Percentiles rank a stretch among this genome's conserved stretches.
Evolutionary conservation across 2,329 filamentous ascomycete genomes (phyloP).

Genomic region (Cytospora leucostoma): DNA sequence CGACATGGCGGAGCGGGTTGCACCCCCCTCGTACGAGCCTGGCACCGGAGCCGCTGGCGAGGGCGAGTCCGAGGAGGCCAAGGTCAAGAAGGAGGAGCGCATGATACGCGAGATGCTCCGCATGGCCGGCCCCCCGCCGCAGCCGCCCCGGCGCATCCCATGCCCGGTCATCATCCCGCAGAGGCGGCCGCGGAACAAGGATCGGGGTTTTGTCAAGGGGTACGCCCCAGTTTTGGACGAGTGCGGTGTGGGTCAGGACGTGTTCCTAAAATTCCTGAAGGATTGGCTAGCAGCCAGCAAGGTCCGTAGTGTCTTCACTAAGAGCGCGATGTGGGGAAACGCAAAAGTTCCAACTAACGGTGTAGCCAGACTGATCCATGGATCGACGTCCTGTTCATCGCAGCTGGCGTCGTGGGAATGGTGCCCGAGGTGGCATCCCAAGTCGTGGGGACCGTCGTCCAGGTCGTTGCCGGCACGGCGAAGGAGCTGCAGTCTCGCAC

Average conservation of each 20-base stretch:
- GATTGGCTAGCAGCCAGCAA: constrained; percentile 34
- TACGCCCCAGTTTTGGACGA: constrained; percentile 41
- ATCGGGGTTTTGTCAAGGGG: constrained; percentile 42
- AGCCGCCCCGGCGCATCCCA: constrained; percentile 28
- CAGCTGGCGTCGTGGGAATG: constrained; percentile 31
- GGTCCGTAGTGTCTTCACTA: constrained; percentile 9
- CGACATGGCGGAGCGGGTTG: constrained; percentile 30
- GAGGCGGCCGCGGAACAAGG: constrained; percentile 38
- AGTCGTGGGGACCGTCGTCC: constrained; percentile 32
- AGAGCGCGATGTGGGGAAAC: too few species aligned
- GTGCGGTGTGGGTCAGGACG: constrained; percentile 39
- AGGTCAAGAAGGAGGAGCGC: constrained; percentile 28
- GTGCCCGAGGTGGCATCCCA: constrained; percentile 38
- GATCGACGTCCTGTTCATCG: constrained; percentile 32
- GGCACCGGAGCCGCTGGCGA: neutral
- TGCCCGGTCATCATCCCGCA: constrained; percentile 44
- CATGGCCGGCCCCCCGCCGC: constrained; percentile 30
- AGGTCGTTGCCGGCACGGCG: constrained; percentile 33
- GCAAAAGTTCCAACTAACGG: neutral
- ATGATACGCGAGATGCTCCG: constrained; percentile 30
- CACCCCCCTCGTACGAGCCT: constrained; percentile 26
- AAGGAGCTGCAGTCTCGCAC: constrained; percentile 34
- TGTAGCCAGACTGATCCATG: constrained; percentile 24
- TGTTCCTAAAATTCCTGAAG: constrained; percentile 42
- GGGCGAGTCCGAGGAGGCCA: constrained; percentile 23